These are phyloP conservation scores for Kluyveromyces lactis DNA, from an alignment of 805 yeast species.

Conservation along the genomic window DNA sequence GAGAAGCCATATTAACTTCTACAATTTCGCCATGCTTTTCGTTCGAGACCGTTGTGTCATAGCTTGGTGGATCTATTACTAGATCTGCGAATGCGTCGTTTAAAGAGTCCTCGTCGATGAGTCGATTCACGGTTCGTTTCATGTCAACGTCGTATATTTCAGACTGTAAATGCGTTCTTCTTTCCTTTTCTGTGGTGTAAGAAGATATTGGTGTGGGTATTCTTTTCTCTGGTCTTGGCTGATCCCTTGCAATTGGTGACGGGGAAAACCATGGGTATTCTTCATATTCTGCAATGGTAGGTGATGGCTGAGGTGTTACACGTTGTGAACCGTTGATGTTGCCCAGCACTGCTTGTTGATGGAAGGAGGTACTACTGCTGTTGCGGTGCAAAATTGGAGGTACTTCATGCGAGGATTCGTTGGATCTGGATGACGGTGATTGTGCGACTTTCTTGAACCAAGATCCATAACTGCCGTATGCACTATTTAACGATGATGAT, in stretches of 20 bases:
- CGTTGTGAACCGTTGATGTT: slow-evolving; percentile 9
- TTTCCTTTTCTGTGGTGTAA: not conserved
- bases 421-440: slow-evolving; percentile 19
- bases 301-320: slow-evolving; percentile 30
- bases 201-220: not conserved
- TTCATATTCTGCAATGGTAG: slow-evolving; percentile 30
- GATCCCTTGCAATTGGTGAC: slow-evolving; percentile 12
- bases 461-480: slow-evolving; percentile 27
- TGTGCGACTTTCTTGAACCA: slow-evolving; percentile 25
- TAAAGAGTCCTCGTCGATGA: slow-evolving; percentile 21
- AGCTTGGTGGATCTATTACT: not conserved
- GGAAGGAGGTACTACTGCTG: slow-evolving; percentile 20
- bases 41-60: not conserved
- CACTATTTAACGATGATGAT: slow-evolving; percentile 32
- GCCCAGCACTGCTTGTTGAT: slow-evolving; percentile 14
- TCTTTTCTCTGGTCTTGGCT: slow-evolving; percentile 16
- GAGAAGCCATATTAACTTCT: slow-evolving; percentile 14
- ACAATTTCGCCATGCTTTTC: slow-evolving; percentile 6
- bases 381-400: slow-evolving; percentile 23
- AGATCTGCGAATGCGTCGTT: slow-evolving; percentile 21
- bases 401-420: slow-evolving; percentile 19
- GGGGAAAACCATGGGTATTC: slow-evolving; percentile 35
- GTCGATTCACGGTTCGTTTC: slow-evolving; percentile 12
- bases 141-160: slow-evolving; percentile 6
- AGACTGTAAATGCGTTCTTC: not conserved